phyloP scores from a whole-genome alignment of 352 stramenopile species.

The Globisporangium mamillatum region DNA sequence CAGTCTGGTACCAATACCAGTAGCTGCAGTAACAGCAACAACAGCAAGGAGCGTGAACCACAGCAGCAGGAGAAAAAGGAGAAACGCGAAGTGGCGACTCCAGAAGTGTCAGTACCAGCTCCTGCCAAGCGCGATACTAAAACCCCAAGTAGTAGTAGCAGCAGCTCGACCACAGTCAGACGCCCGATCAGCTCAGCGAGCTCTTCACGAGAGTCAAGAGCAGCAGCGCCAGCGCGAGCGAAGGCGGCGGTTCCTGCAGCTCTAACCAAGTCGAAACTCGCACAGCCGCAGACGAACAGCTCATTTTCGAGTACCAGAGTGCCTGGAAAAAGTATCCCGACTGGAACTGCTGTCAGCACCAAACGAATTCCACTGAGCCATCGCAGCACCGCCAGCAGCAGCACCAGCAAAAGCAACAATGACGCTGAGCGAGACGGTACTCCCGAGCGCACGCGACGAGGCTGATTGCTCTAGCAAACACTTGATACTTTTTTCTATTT shows the following conservation, averaged over 20 bases:
- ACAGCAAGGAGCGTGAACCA: neutral
- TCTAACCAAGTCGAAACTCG: neutral
- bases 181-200: slow-evolving; percentile 9
- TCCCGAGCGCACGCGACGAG: slow-evolving; percentile 15
- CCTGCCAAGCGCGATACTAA: slow-evolving; percentile 6
- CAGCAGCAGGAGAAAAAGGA: slow-evolving; percentile 8
- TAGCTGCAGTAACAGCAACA: slow-evolving; percentile 21
- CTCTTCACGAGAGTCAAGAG: neutral
- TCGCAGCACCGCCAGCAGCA: slow-evolving; percentile 8
- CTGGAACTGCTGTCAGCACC: neutral
- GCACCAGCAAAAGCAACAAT: slow-evolving; percentile 24
- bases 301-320: neutral
- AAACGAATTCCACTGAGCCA: slow-evolving; percentile 14
- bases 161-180: neutral
- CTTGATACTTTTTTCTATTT: slow-evolving; percentile 6
- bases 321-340: neutral
- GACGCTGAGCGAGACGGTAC: slow-evolving; percentile 28
- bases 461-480: slow-evolving; percentile 6
- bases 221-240: neutral
- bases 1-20: neutral
- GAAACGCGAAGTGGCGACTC: neutral
- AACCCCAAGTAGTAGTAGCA: neutral
- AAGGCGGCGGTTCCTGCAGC: neutral
- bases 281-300: neutral
- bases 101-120: neutral